Base-by-base conservation (phyloP, 179 eudicot species). In the Silene coronaria region DNA sequence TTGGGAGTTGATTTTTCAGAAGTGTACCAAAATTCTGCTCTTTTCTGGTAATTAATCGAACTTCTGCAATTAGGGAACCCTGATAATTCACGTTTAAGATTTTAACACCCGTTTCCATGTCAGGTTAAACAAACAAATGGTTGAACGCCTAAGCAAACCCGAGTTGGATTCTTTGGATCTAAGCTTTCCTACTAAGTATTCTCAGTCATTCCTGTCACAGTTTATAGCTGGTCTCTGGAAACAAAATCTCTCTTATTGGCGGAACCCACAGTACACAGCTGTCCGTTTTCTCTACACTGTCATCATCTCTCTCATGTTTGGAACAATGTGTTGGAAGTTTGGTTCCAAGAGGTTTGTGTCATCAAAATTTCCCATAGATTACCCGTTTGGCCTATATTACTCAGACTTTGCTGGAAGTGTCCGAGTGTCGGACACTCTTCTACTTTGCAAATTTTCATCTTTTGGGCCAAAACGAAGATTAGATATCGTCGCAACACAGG, bases 211-310 rank as follows among this genome's bases (percentile, higher is more conserved):
- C 81, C 45, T 83, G 42, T 86, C 85, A 64, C 98, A 93, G 80
- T 93, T 93, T 80, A 13, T 80, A 24, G 82, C 97, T 72, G 91
- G 98, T 77, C 88, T 91, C 42, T 91, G 98, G 96, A 93, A 93
- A 84, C 97, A 93, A 83, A 83, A 86, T 81, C 89, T 93, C 11
- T 93, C 97, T 24, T 91, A 91, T 77, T 93, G 98, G 98, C 78
- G 98, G 67, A 93, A 91, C 82, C 98, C 98, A 70, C 97, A 91
- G 70, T 93, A 93, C 81, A 91, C 98, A 34, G 98, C 98, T 62
- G 97, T 93, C 78, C 98, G 98, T 61, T 87, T 91, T 84, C 90
- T 89, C 87, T 93, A 91, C 85, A 93, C 98, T 3, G 82, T 87
- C 82, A 90, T 91, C 77, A 88, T 93, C 73, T 91, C 98, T 6